phyloP scores from a whole-genome alignment of 2,329 filamentous ascomycete species.

The Dactylonectria estremocensis region DNA sequence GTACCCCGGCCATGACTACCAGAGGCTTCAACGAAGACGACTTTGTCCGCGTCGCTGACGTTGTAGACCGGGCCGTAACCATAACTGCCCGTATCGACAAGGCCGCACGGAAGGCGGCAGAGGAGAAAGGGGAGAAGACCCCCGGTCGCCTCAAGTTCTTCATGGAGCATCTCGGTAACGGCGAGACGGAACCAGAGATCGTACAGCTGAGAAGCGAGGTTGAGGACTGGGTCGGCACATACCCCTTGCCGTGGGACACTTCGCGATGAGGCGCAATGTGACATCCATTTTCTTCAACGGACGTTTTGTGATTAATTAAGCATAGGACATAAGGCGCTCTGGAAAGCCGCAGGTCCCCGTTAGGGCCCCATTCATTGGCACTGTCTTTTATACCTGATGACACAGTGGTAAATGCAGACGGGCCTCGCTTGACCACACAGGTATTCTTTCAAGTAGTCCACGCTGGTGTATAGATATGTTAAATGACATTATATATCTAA shows the following conservation, averaged over 20 bases:
- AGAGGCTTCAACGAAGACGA: constrained; percentile 92
- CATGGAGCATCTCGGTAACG: constrained; percentile 77
- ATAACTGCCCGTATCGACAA: constrained; percentile 85
- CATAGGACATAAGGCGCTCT: constrained; percentile 6
- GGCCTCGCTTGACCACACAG: not conserved
- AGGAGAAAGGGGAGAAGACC: constrained; percentile 77
- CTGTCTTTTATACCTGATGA: constrained; percentile 2
- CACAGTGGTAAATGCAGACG: not conserved
- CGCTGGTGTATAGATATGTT: not conserved
- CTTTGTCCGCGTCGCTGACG: constrained; percentile 88
- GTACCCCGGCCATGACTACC: constrained; percentile 97
- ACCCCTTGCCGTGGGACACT: constrained; percentile 78
- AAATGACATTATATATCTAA: not conserved
- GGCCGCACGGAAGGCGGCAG: constrained; percentile 77
- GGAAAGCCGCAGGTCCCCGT: not conserved
- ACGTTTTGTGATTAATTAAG: constrained; percentile 13
- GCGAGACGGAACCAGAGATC: constrained; percentile 79
- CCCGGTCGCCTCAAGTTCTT: constrained; percentile 77
- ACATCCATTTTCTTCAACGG: not conserved
- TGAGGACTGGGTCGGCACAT: constrained; percentile 84
- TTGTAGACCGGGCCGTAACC: constrained; percentile 86
- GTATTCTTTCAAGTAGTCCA: not conserved
- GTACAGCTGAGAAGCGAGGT: constrained; percentile 81
- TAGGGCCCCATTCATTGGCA: not conserved
- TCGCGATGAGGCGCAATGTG: constrained; percentile 43